Conservation (phyloP, 163 green algal species). For the Smithsoniella earleae region DNA sequence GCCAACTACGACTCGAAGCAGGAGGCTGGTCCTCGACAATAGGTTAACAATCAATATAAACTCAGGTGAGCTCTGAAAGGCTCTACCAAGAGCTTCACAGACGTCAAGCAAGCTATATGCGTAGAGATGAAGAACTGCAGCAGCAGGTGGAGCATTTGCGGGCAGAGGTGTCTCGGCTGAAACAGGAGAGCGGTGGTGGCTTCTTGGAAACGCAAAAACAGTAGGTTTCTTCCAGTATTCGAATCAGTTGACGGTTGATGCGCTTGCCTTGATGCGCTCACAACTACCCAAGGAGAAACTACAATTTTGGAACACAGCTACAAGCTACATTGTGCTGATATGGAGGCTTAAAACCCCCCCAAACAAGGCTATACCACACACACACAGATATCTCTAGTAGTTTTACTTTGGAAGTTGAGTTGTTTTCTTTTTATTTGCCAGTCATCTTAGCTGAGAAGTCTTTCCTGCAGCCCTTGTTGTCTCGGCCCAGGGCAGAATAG, state of each 20-base stretch:
- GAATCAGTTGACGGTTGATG: not conserved
- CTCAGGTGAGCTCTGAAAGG: not conserved
- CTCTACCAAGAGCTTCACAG: not conserved
- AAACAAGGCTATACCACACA: no score
- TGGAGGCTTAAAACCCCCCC: no score
- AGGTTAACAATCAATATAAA: not conserved
- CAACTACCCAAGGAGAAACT: not conserved
- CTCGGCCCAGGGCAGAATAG: no score
- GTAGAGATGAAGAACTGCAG: not conserved
- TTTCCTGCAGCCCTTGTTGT: no score
- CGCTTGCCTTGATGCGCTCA: not conserved
- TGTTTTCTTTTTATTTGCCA: no score
- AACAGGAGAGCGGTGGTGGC: not conserved
- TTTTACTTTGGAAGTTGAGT: no score
- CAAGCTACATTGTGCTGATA: no score
- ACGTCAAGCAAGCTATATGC: constrained; percentile 8
- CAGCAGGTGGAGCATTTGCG: not conserved
- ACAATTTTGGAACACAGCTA: not conserved
- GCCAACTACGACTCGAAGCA: not conserved
- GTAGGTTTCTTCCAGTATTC: not conserved
- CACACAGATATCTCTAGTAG: no score
- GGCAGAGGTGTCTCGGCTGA: not conserved
- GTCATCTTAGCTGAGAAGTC: no score
- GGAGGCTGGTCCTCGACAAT: not conserved
- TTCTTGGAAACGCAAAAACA: not conserved